Percentiles rank a stretch among this genome's conserved stretches.
Conservation (phyloP, 192 early-diverging fungal genomes). For the Backusella westeae region DNA sequence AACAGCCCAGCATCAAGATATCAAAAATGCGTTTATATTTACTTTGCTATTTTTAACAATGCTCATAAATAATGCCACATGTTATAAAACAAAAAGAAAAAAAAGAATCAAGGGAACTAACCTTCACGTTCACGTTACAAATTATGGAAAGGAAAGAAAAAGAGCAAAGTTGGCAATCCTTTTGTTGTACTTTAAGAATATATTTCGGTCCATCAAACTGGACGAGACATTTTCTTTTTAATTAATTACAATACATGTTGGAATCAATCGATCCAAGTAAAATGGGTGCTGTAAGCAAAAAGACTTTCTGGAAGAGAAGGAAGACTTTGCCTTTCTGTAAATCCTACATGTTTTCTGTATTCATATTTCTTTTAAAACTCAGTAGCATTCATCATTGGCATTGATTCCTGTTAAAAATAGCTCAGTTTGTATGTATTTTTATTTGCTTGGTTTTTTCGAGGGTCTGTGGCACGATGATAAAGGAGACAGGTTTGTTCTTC, state of each 20-base stretch:
- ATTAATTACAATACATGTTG: background rate
- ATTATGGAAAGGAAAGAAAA: background rate
- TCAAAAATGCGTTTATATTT: background rate
- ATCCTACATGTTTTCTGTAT: background rate
- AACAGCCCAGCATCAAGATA: background rate
- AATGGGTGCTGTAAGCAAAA: background rate
- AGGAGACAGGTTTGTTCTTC: background rate
- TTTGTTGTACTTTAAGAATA: background rate
- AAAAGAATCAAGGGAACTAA: background rate
- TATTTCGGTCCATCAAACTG: background rate
- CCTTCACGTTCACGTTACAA: background rate
- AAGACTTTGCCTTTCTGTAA: background rate
- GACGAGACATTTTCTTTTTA: background rate
- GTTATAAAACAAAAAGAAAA: background rate
- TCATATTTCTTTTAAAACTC: background rate
- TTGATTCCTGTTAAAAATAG: background rate
- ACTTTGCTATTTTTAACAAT: background rate
- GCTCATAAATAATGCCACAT: background rate
- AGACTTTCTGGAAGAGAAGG: constrained; percentile 6
- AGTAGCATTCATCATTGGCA: background rate
- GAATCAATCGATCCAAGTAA: background rate
- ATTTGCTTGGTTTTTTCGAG: background rate
- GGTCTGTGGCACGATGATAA: background rate
- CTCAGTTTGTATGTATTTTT: background rate
- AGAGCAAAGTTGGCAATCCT: background rate